Evolutionary conservation across 1,284 basidiomycete genomes (phyloP).

Genomic region (Cryptococcus deneoformans): DNA sequence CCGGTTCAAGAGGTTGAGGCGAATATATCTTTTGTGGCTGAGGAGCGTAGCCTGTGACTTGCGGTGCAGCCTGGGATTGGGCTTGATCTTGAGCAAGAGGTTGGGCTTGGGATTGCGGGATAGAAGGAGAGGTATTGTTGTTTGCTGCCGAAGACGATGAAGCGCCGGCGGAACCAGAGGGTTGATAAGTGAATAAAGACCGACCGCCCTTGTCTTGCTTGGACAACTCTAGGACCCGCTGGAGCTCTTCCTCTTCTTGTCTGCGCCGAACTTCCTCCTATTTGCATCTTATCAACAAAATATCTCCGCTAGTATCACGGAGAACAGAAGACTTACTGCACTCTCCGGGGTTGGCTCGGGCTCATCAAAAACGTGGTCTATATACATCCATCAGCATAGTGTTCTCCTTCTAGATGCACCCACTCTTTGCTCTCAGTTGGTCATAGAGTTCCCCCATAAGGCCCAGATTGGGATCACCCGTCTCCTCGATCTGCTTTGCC

Average conservation of each 20-base stretch:
- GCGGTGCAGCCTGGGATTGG: neutral
- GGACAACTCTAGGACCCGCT: constrained; percentile 82
- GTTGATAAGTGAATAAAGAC: constrained; percentile 22
- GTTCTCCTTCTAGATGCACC: constrained; percentile 23
- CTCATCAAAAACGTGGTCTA: constrained; percentile 57
- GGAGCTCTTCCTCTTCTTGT: constrained; percentile 84
- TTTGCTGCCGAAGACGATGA: constrained; percentile 14
- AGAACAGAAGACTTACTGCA: constrained; percentile 14
- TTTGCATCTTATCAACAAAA: constrained; percentile 54
- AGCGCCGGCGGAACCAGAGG: constrained; percentile 20
- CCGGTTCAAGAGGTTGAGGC: constrained; percentile 29
- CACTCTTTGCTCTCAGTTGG: constrained; percentile 76
- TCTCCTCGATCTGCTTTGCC: constrained; percentile 74
- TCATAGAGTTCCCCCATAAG: constrained; percentile 88
- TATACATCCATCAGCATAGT: neutral
- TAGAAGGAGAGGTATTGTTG: constrained; percentile 1
- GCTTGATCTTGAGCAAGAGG: neutral
- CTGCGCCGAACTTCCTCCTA: constrained; percentile 70
- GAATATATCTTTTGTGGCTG: constrained; percentile 26
- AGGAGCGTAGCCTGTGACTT: constrained; percentile 2
- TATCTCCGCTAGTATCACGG: neutral
- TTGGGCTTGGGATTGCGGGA: constrained; percentile 26
- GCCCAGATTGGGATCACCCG: constrained; percentile 68
- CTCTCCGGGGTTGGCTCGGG: constrained; percentile 55
- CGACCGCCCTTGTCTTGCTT: constrained; percentile 83